Evolutionary conservation across 176 grass and related monocot species (phyloP).

Genomic region (Oryza coarctata): DNA sequence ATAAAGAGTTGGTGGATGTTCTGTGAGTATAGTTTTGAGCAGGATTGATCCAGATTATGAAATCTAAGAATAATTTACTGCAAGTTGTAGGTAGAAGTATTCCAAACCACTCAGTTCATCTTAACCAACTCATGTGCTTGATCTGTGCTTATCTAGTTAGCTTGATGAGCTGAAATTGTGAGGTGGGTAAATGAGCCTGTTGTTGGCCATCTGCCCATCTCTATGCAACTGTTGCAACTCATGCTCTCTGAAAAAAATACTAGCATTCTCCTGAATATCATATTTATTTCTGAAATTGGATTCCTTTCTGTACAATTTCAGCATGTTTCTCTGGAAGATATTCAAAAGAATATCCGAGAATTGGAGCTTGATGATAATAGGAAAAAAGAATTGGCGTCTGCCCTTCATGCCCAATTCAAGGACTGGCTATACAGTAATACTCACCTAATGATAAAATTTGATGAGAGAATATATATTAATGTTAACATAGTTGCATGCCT

Average conservation of each 20-base stretch:
- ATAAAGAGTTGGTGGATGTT: neutral
- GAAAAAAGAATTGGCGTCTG: conserved; percentile 79
- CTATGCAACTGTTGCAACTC: conserved; percentile 16
- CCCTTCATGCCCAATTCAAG: conserved; percentile 90
- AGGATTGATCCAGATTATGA: conserved; percentile 21
- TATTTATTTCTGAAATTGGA: conserved; percentile 11
- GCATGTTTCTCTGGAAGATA: conserved; percentile 68
- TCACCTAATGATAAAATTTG: conserved; percentile 16
- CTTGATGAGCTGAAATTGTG: conserved; percentile 1
- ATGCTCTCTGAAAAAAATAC: neutral
- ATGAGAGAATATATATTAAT: conserved; percentile 14
- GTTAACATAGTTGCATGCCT: neutral
- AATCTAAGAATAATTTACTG: conserved; percentile 3
- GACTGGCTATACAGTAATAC: conserved; percentile 94
- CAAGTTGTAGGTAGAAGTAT: neutral
- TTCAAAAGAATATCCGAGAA: conserved; percentile 76
- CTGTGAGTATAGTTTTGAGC: neutral
- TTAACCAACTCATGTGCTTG: neutral
- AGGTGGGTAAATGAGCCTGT: conserved; percentile 7
- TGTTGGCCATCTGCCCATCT: conserved; percentile 32
- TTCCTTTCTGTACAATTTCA: conserved; percentile 49
- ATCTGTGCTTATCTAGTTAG: conserved; percentile 8
- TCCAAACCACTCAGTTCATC: neutral
- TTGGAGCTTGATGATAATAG: conserved; percentile 81
- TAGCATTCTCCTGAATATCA: conserved; percentile 8